Percentiles rank a stretch among this genome's conserved stretches.
phyloP scores from a whole-genome alignment of 306 rosid genomes.

The Hippophae tibetana region DNA sequence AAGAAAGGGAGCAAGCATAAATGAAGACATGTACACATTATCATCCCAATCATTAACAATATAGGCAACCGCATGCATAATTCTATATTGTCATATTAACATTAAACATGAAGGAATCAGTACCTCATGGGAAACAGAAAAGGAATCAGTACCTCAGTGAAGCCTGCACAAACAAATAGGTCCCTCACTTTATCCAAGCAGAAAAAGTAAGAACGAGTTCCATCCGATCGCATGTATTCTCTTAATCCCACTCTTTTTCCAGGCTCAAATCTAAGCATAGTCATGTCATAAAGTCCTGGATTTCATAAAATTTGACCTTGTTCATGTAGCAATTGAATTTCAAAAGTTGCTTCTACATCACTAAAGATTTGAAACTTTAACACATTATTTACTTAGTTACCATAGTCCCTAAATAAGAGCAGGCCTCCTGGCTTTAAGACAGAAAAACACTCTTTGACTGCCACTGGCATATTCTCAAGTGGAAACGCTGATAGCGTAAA shows the following conservation, averaged over 20 bases:
- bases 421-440: constrained; percentile 83
- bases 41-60: too few relatives aligned
- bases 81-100: constrained; percentile 1
- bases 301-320: constrained; percentile 20
- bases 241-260: constrained; percentile 60
- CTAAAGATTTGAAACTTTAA: background rate
- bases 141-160: constrained; percentile 52
- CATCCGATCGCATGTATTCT: constrained; percentile 73
- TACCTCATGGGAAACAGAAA: background rate
- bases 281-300: constrained; percentile 94
- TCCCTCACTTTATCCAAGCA: constrained; percentile 55
- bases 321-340: constrained; percentile 11
- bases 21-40: too few relatives aligned
- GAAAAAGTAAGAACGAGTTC: constrained; percentile 88
- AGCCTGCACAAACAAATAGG: constrained; percentile 69
- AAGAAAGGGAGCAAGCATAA: too few relatives aligned
- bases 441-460: constrained; percentile 59
- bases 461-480: constrained; percentile 52
- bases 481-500: constrained; percentile 85
- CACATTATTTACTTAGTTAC: constrained; percentile 29
- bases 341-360: background rate
- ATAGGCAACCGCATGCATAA: background rate
- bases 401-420: constrained; percentile 84
- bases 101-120: constrained; percentile 1
- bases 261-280: constrained; percentile 75